Evolutionary conservation across 495 filamentous ascomycete genomes (phyloP).

Genomic region (Penicillium salamii): DNA sequence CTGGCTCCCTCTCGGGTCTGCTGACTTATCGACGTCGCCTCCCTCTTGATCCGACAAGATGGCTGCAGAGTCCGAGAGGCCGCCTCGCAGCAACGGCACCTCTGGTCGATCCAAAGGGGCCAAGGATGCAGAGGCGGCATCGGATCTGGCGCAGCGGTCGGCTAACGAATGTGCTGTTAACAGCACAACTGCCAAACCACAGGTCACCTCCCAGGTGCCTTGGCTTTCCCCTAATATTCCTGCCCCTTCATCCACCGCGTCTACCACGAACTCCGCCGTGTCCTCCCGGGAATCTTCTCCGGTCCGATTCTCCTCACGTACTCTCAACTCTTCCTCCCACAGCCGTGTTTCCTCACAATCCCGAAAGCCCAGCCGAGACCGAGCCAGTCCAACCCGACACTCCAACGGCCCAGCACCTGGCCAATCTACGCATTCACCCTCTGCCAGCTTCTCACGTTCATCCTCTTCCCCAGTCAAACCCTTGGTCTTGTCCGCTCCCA

Average conservation of each 20-base stretch:
- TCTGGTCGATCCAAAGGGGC: conserved; percentile 32
- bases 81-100: conserved; percentile 36
- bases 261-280: conserved; percentile 41
- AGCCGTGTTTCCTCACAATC: conserved; percentile 48
- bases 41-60: conserved; percentile 34
- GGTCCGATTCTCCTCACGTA: conserved; percentile 35
- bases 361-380: conserved; percentile 68
- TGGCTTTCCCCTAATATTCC: conserved; percentile 34
- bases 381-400: conserved; percentile 57
- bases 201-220: conserved; percentile 37
- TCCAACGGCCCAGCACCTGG: conserved; percentile 37
- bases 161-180: conserved; percentile 33
- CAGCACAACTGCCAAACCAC: conserved; percentile 30
- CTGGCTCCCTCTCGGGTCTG: conserved; percentile 38
- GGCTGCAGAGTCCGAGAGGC: conserved; percentile 47
- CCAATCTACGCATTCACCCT: conserved; percentile 50
- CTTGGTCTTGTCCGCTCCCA: conserved; percentile 47
- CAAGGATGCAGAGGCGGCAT: conserved; percentile 30
- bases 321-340: conserved; percentile 28
- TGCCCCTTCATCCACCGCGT: conserved; percentile 32
- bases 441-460: conserved; percentile 60
- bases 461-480: conserved; percentile 63
- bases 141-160: conserved; percentile 26
- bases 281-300: conserved; percentile 53
- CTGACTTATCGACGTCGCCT: conserved; percentile 41